Evolutionary conservation across 257 asterid genomes (phyloP), one percentile per base, ranked within the genome.

Genomic region (Solanum pinnatisectum): DNA sequence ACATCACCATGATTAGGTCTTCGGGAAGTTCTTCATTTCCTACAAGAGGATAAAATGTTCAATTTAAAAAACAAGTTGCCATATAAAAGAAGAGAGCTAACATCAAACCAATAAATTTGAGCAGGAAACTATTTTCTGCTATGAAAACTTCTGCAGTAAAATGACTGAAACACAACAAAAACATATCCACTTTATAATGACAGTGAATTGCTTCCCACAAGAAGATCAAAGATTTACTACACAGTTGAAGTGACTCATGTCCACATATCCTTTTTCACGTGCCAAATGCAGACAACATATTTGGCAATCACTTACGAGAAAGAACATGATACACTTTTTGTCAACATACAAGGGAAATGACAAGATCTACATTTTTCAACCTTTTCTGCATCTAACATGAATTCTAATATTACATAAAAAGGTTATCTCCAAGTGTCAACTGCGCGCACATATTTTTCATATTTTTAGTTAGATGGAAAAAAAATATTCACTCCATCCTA

Each of bases 11-110:
- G 85, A 95, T 84, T 88, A 94, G 90, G 90, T 93, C 93, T 84
- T 92, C 91, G 10, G 95, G 98, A 88, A 97, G 91, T 82, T 96
- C 98, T 91, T 96, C 99, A 91, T 90, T 96, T 90, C 96, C 99
- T 96, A 98, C 92, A 86, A 87, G 76, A 68, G 44, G 44, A 92
- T 37, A 71, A 85, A 74, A 89, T 65, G 63, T 77, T 81, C 10
- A 81, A 46, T 81, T 81, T 83, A 92, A 74, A 92, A 87, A 89
- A 87, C 86, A 79, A 77, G 81, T 73, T 35, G 1, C 46, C 23
- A 10, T 36, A 35, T 73, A 36, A 73, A 73, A 73, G 27, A 72
- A 72, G 44, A 73, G 16, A 73, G 49, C 39, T 35, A 71, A 83
- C 67, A 84, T 86, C 44, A 63, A 36, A 60, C 36, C 35, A 13